Evolutionary conservation across 306 rosid species (phyloP).

Genomic region (Ceratonia siliqua): DNA sequence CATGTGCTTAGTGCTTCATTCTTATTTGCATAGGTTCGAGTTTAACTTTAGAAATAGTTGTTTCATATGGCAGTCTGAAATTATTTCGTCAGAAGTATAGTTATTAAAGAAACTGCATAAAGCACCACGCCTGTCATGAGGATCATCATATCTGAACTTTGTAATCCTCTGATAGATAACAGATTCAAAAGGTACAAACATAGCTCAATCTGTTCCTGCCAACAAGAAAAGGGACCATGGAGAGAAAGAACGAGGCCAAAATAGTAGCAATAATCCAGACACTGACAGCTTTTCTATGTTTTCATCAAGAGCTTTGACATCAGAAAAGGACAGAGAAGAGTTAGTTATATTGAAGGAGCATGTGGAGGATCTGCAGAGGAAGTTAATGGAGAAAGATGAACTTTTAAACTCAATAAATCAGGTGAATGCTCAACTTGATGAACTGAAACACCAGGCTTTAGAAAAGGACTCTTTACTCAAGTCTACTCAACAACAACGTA

Average conservation of each 20-base stretch:
- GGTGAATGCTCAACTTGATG: slow-evolving; percentile 58
- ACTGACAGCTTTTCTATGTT: slow-evolving; percentile 54
- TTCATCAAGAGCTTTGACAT: slow-evolving; percentile 58
- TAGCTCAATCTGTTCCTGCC: slow-evolving; percentile 61
- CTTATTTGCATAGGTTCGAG: background rate
- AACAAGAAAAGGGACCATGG: slow-evolving; percentile 65
- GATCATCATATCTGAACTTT: slow-evolving; percentile 24
- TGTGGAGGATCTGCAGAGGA: slow-evolving; percentile 73
- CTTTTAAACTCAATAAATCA: slow-evolving; percentile 63
- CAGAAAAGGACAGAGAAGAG: slow-evolving; percentile 78
- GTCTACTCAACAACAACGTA: slow-evolving; percentile 70
- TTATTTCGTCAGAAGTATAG: slow-evolving; percentile 5
- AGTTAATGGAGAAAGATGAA: slow-evolving; percentile 74
- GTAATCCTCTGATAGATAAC: slow-evolving; percentile 43
- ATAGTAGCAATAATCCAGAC: slow-evolving; percentile 46
- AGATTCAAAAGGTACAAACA: slow-evolving; percentile 60
- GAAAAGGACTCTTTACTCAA: slow-evolving; percentile 75
- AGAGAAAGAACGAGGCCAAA: slow-evolving; percentile 59
- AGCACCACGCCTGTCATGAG: background rate
- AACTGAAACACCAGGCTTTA: slow-evolving; percentile 56
- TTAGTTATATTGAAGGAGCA: slow-evolving; percentile 64
- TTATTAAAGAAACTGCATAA: background rate
- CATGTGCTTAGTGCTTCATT: background rate
- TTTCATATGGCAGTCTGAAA: slow-evolving; percentile 4
- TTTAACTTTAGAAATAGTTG: slow-evolving; percentile 23